Conservation (phyloP, 2,329 filamentous ascomycete genomes). For the Allantophomopsis cytisporea region DNA sequence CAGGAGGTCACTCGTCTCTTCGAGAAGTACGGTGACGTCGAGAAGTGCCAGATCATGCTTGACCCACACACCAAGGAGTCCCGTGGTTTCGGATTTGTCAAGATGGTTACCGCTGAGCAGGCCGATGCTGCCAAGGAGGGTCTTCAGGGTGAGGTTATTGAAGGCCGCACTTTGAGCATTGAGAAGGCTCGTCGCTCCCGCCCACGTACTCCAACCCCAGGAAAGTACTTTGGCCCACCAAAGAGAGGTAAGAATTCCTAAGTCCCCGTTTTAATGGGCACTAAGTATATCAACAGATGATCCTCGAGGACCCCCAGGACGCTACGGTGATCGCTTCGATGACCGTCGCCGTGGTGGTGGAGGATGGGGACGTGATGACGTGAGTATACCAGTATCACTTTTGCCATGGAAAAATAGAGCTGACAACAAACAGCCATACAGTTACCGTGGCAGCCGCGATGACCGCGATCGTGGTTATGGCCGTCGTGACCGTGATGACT, state of each 20-base stretch:
- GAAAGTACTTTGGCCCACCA: slow-evolving; percentile 97
- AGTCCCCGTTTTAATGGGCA: slow-evolving; percentile 20
- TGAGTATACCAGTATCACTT: too few relatives aligned
- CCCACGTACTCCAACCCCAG: slow-evolving; percentile 89
- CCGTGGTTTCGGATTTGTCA: slow-evolving; percentile 97
- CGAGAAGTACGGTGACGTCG: slow-evolving; percentile 96
- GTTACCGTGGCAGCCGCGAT: slow-evolving; percentile 34
- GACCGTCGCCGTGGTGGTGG: slow-evolving; percentile 37
- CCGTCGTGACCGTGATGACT: slow-evolving; percentile 22
- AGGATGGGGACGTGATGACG: slow-evolving; percentile 36
- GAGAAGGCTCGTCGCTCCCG: slow-evolving; percentile 95
- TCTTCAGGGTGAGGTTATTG: slow-evolving; percentile 86
- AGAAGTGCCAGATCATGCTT: slow-evolving; percentile 99
- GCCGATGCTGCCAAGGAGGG: slow-evolving; percentile 95
- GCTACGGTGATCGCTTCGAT: slow-evolving; percentile 44
- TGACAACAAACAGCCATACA: slow-evolving; percentile 25
- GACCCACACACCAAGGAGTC: slow-evolving; percentile 98
- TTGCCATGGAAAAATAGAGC: too few relatives aligned
- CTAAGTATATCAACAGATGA: slow-evolving; percentile 32
- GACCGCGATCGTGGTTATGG: slow-evolving; percentile 27
- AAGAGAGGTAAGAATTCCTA: slow-evolving; percentile 68
- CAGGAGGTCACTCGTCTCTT: slow-evolving; percentile 88
- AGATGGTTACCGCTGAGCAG: slow-evolving; percentile 92
- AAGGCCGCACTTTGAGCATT: slow-evolving; percentile 92
- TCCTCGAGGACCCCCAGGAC: slow-evolving; percentile 29